A percentile compares a stretch with the other conserved stretches of the same genome.
Evolutionary conservation across 495 filamentous ascomycete species (phyloP).

Genomic region (Xylaria palmicola): DNA sequence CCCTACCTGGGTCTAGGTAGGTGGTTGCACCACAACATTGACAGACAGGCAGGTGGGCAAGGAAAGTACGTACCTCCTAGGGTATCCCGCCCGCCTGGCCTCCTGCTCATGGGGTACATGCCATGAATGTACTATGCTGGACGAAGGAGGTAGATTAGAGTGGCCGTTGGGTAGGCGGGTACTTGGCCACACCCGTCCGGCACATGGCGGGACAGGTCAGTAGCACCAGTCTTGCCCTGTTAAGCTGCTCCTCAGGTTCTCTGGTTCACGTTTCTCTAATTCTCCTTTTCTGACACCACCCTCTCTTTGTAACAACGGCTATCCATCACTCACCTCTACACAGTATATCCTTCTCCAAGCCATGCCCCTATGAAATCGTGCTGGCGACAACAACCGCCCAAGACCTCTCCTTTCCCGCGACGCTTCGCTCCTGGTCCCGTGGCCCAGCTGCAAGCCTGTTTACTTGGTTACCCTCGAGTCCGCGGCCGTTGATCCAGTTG

Average conservation of each 20-base stretch:
- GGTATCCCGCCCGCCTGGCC: too few relatives aligned
- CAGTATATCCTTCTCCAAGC: background rate
- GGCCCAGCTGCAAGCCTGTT: background rate
- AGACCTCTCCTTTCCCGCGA: slow-evolving; percentile 3
- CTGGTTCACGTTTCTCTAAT: slow-evolving; percentile 12
- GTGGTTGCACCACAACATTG: too few relatives aligned
- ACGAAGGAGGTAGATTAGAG: too few relatives aligned
- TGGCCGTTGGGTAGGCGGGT: background rate
- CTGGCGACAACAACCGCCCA: slow-evolving; percentile 11
- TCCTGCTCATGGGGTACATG: too few relatives aligned
- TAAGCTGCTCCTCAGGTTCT: slow-evolving; percentile 16
- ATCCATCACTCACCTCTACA: background rate
- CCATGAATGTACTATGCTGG: too few relatives aligned
- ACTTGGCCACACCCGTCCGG: slow-evolving; percentile 4
- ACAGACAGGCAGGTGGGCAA: too few relatives aligned
- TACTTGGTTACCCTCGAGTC: background rate
- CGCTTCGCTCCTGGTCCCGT: background rate
- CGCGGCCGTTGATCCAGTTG: slow-evolving; percentile 22
- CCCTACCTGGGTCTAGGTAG: too few relatives aligned
- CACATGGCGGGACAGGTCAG: too few relatives aligned
- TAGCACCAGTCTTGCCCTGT: slow-evolving; percentile 13
- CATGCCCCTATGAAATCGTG: slow-evolving; percentile 12
- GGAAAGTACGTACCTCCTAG: too few relatives aligned
- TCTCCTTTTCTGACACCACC: slow-evolving; percentile 13
- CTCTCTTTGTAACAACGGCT: slow-evolving; percentile 12